phyloP scores from a whole-genome alignment of 805 yeast species.

The Candida andamanensis region DNA sequence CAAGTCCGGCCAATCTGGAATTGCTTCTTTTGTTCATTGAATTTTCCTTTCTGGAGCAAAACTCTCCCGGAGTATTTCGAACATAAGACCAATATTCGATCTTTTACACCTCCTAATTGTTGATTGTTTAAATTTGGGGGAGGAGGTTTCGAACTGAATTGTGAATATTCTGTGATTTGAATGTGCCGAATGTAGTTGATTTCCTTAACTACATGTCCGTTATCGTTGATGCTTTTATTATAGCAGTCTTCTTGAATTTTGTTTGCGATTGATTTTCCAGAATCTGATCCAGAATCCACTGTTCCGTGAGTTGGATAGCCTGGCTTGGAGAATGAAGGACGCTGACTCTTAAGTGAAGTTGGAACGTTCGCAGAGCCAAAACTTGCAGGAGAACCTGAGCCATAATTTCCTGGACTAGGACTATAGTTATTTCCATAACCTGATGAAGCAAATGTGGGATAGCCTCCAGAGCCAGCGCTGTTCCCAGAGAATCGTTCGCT shows the following conservation, averaged over 20 bases:
- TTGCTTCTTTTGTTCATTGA: slow-evolving; percentile 56
- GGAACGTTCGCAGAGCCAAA: neutral
- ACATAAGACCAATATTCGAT: slow-evolving; percentile 57
- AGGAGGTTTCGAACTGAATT: slow-evolving; percentile 64
- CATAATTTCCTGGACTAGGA: neutral
- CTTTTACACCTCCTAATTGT: slow-evolving; percentile 41
- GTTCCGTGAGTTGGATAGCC: neutral
- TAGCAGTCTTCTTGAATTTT: slow-evolving; percentile 35
- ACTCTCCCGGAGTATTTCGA: slow-evolving; percentile 63
- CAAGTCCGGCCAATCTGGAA: slow-evolving; percentile 92
- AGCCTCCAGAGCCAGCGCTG: neutral
- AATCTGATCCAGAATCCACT: slow-evolving; percentile 1
- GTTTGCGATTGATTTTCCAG: slow-evolving; percentile 17
- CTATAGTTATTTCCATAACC: neutral
- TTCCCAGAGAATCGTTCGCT: slow-evolving; percentile 8
- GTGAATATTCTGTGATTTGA: slow-evolving; percentile 67
- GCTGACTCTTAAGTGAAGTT: neutral
- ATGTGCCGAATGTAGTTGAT: slow-evolving; percentile 69
- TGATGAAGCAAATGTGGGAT: neutral
- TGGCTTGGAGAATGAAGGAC: neutral
- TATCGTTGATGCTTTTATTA: slow-evolving; percentile 22
- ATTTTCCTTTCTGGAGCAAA: slow-evolving; percentile 80
- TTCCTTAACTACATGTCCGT: slow-evolving; percentile 21
- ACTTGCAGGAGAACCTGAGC: neutral
- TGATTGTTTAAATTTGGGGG: slow-evolving; percentile 47